Base-by-base conservation (phyloP, 202 grass and related monocot genomes). In the Dendrocalamus latiflorus region DNA sequence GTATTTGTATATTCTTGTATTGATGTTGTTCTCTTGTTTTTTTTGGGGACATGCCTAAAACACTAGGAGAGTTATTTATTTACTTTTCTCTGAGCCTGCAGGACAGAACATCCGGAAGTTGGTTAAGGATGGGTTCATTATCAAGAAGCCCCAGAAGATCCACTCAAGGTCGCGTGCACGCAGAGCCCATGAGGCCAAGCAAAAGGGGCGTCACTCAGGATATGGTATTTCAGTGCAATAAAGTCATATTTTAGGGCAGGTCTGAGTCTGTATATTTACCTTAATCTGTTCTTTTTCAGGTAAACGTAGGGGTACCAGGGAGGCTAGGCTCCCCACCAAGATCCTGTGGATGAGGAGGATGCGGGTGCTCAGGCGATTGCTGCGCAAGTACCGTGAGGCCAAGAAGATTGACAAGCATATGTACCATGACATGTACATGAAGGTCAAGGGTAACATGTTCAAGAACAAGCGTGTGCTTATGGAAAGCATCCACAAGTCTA, bases 391-490 rank as follows among this genome's bases (percentile, higher is more conserved):
- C 59, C 49, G 87, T 6, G 93, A 94, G 16, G 80, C 93, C 0
- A 94, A 94, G 42, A 94, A 94, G 48, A 94, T 94, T 1, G 90
- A 94, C 82, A 94, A 94, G 66, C 93, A 94, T 60, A 94, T 94
- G 93, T 94, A 94, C 34, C 93, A 94, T 45, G 85, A 81, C 45
- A 94, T 92, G 90, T 94, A 94, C 71, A 71, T 94, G 87, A 94
- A 88, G 66, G 93, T 94, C 0, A 94, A 94, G 61, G 93, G 93
- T 66, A 94, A 94, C 36, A 80, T 75, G 4, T 95, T 92, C 26
- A 95, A 92, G 62, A 95, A 95, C 59, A 95, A 95, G 90, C 77
- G 90, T 16, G 93, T 95, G 24, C 88, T 95, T 42, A 95, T 95
- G 93, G 93, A 95, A 81, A 90, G 85, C 55, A 95, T 95, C 33